Evolutionary conservation across 2,329 filamentous ascomycete species (phyloP).

Genomic region (Aspergillus versicolor): DNA sequence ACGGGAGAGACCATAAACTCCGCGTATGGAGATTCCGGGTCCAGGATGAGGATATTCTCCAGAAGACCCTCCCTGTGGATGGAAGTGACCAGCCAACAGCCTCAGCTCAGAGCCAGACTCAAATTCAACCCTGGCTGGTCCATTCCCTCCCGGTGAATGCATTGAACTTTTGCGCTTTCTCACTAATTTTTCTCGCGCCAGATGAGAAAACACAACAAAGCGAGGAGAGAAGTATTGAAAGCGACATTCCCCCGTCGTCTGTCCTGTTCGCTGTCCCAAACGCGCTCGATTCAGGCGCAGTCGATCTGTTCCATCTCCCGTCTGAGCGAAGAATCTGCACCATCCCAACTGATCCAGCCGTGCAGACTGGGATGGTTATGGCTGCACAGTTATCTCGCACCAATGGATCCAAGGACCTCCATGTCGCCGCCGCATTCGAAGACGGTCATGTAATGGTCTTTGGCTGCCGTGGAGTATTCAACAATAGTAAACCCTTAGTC

Average conservation of each 20-base stretch:
- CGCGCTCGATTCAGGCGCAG: slow-evolving; percentile 68
- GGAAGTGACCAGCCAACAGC: slow-evolving; percentile 32
- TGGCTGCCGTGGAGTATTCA: slow-evolving; percentile 47
- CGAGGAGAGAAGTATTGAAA: neutral
- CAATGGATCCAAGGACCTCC: slow-evolving; percentile 51
- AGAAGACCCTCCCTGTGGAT: slow-evolving; percentile 71
- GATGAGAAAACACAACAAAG: neutral
- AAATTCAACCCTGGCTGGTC: slow-evolving; percentile 70
- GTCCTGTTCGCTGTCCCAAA: slow-evolving; percentile 79
- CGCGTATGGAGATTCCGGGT: slow-evolving; percentile 78
- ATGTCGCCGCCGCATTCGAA: slow-evolving; percentile 78
- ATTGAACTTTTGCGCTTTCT: slow-evolving; percentile 82
- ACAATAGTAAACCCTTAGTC: slow-evolving; percentile 29
- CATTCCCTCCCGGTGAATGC: slow-evolving; percentile 84
- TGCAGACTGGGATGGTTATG: slow-evolving; percentile 77
- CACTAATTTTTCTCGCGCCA: slow-evolving; percentile 23
- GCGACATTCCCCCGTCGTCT: slow-evolving; percentile 1
- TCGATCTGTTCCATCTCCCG: slow-evolving; percentile 84
- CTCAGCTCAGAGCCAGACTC: slow-evolving; percentile 31
- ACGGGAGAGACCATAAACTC: slow-evolving; percentile 85
- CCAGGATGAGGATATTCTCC: slow-evolving; percentile 58
- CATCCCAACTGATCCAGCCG: slow-evolving; percentile 47
- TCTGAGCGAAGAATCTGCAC: slow-evolving; percentile 67
- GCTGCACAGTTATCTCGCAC: slow-evolving; percentile 60
- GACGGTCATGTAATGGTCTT: slow-evolving; percentile 73